Conservation (phyloP, 1,284 basidiomycete species). For the Cyathus olla region DNA sequence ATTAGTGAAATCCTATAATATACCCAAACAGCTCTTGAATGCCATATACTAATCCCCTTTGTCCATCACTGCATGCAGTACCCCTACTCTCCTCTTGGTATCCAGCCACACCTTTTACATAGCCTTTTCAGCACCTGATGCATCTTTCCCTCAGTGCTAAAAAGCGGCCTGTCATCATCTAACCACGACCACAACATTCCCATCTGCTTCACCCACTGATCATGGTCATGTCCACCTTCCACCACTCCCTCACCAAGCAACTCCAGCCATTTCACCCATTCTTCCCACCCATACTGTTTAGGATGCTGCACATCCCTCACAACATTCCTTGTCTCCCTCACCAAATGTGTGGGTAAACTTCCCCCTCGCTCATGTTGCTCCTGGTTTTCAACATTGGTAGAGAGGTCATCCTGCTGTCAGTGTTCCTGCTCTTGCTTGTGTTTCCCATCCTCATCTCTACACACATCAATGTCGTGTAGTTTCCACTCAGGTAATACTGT, state of each 20-base stretch:
- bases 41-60: too few relatives aligned
- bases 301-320: slow-evolving; percentile 38
- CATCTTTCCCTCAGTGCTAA: slow-evolving; percentile 45
- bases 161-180: slow-evolving; percentile 48
- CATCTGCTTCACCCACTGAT: slow-evolving; percentile 7
- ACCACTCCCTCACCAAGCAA: slow-evolving; percentile 26
- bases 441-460: slow-evolving; percentile 3
- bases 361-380: slow-evolving; percentile 22
- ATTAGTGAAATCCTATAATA: too few relatives aligned
- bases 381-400: slow-evolving; percentile 32
- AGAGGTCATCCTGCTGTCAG: slow-evolving; percentile 3
- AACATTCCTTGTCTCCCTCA: slow-evolving; percentile 36
- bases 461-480: neutral
- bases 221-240: slow-evolving; percentile 6
- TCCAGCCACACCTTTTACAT: too few relatives aligned
- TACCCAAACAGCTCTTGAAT: too few relatives aligned
- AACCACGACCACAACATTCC: slow-evolving; percentile 47
- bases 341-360: slow-evolving; percentile 36
- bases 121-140: slow-evolving; percentile 49
- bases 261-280: slow-evolving; percentile 42
- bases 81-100: too few relatives aligned
- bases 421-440: slow-evolving; percentile 2
- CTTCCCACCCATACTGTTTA: slow-evolving; percentile 42
- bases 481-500: slow-evolving; percentile 39
- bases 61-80: too few relatives aligned